Evolutionary conservation across 129 eudicot genomes (phyloP).

Genomic region (Gnaphalium uliginosum): DNA sequence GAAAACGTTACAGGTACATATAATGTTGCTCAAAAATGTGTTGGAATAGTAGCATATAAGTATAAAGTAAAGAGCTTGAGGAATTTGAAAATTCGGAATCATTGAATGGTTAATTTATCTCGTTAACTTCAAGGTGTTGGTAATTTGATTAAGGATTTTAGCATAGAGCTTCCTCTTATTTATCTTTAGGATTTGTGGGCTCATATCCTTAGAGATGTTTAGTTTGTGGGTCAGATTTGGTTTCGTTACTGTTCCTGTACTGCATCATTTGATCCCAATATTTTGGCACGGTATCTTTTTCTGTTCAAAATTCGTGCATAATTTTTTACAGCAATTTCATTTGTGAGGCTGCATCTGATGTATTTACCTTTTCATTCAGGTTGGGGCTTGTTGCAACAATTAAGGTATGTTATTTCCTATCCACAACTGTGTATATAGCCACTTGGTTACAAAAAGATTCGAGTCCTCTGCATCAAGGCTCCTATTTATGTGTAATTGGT

Average conservation of each 20-base stretch:
- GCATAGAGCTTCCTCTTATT: too few relatives aligned
- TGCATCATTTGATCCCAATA: not conserved
- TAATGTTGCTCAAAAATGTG: too few relatives aligned
- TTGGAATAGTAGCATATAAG: too few relatives aligned
- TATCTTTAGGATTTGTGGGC: not conserved
- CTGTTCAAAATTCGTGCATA: not conserved
- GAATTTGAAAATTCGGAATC: too few relatives aligned
- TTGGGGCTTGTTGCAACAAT: slow-evolving; percentile 88
- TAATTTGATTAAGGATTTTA: too few relatives aligned
- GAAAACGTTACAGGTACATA: too few relatives aligned
- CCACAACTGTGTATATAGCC: slow-evolving; percentile 16
- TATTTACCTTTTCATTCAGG: slow-evolving; percentile 43
- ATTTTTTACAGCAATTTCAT: not conserved
- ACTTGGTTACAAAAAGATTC: slow-evolving; percentile 1
- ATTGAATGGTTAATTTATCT: too few relatives aligned
- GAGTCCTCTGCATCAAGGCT: not conserved
- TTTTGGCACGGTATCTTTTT: not conserved
- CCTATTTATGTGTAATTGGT: too few relatives aligned
- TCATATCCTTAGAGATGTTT: slow-evolving; percentile 1
- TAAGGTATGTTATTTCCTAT: slow-evolving; percentile 68
- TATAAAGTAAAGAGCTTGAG: too few relatives aligned
- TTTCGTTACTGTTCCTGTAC: not conserved
- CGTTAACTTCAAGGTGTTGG: too few relatives aligned
- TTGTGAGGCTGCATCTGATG: slow-evolving; percentile 28
- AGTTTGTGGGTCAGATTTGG: not conserved